A percentile compares a stretch with the other conserved stretches of the same genome.
These are phyloP conservation scores for Amyloporia xantha DNA, from an alignment of 768 basidiomycete genomes.

Conservation along the genomic window DNA sequence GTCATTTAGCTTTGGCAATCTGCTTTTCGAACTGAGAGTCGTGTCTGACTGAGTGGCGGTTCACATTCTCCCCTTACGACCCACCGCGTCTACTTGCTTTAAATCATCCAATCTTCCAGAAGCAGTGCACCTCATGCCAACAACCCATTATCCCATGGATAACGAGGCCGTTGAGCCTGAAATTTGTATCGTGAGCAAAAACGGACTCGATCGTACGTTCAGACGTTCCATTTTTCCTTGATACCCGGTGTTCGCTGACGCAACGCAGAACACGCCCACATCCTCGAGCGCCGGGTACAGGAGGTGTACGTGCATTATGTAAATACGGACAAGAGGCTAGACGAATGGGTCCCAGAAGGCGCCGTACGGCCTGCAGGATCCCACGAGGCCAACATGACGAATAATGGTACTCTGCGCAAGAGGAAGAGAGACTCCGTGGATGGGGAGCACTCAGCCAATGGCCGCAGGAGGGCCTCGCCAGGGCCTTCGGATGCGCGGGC, in stretches of 20 bases:
- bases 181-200: conserved; percentile 14
- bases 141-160: conserved; percentile 6
- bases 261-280: conserved; percentile 36
- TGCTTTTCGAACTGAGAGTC: too few relatives aligned
- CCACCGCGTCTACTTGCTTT: too few relatives aligned
- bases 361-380: conserved; percentile 29
- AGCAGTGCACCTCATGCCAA: conserved; percentile 10
- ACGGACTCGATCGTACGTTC: conserved; percentile 15
- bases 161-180: conserved; percentile 9
- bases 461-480: conserved; percentile 10
- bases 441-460: conserved; percentile 5
- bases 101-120: too few relatives aligned
- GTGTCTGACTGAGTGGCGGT: too few relatives aligned
- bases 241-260: neutral
- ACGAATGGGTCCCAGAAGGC: conserved; percentile 61
- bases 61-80: too few relatives aligned
- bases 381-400: conserved; percentile 18
- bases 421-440: conserved; percentile 18
- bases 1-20: too few relatives aligned
- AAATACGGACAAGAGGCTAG: conserved; percentile 62
- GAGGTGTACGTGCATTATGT: conserved; percentile 70
- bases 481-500: conserved; percentile 2
- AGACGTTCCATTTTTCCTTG: neutral
- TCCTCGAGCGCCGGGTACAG: conserved; percentile 44
- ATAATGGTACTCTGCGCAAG: conserved; percentile 18